phyloP scores from a whole-genome alignment of 192 early-diverging fungal genomes.

The Coemansia sp. region DNA sequence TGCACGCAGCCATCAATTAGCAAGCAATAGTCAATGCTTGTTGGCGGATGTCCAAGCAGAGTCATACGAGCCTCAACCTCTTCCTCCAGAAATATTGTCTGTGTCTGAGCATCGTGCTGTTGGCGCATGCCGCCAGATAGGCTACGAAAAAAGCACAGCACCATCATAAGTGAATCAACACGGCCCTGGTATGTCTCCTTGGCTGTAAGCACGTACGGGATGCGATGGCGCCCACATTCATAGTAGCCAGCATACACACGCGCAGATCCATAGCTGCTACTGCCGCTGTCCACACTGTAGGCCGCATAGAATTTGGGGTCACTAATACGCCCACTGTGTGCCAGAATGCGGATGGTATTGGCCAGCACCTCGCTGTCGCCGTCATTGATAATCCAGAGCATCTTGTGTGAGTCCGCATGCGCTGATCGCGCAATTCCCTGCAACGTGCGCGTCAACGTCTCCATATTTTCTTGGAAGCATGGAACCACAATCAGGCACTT shows the following conservation, averaged over 20 bases:
- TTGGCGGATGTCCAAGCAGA: constrained; percentile 30
- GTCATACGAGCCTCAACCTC: constrained; percentile 45
- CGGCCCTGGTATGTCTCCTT: constrained; percentile 60
- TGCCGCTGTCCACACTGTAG: constrained; percentile 30
- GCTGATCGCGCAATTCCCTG: constrained; percentile 45
- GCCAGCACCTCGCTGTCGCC: constrained; percentile 26
- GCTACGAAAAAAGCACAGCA: constrained; percentile 48
- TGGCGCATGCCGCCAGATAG: constrained; percentile 16
- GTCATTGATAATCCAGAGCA: constrained; percentile 51
- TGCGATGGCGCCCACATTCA: constrained; percentile 81
- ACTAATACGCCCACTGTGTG: constrained; percentile 34
- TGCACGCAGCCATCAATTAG: constrained; percentile 40
- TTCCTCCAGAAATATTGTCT: constrained; percentile 50
- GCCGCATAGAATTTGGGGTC: constrained; percentile 52
- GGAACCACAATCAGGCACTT: constrained; percentile 47
- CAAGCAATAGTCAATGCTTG: constrained; percentile 26
- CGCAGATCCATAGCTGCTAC: constrained; percentile 34
- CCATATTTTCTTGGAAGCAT: constrained; percentile 32
- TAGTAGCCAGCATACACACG: constrained; percentile 90
- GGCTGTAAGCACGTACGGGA: constrained; percentile 91
- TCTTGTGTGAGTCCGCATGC: constrained; percentile 36
- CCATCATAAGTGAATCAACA: constrained; percentile 53
- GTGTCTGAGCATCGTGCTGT: constrained; percentile 1
- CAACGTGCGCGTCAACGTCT: constrained; percentile 40
- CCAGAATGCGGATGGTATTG: constrained; percentile 34